Evolutionary conservation across 495 filamentous ascomycete species (phyloP).

Genomic region (Podospora australis): DNA sequence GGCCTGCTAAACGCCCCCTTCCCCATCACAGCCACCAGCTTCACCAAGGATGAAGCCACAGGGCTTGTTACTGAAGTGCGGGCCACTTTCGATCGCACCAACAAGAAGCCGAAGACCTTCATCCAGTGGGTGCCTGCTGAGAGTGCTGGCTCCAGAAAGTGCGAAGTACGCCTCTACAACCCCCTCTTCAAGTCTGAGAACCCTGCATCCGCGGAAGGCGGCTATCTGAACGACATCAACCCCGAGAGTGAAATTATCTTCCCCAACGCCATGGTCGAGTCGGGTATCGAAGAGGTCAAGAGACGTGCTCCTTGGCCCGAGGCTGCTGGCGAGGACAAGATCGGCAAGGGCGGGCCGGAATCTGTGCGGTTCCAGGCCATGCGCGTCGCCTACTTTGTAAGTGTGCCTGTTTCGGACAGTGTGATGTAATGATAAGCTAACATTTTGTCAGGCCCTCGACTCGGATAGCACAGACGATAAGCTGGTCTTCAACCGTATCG

Average conservation of each 20-base stretch:
- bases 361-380: constrained; percentile 88
- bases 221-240: constrained; percentile 80
- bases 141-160: constrained; percentile 57
- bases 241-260: constrained; percentile 75
- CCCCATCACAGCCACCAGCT: constrained; percentile 73
- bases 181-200: constrained; percentile 81
- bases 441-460: constrained; percentile 55
- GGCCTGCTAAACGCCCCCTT: constrained; percentile 78
- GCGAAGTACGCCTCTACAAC: constrained; percentile 77
- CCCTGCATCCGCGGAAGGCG: constrained; percentile 62
- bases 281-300: constrained; percentile 73
- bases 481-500: constrained; percentile 85
- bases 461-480: constrained; percentile 68
- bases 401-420: constrained; percentile 3
- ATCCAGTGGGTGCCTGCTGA: constrained; percentile 83
- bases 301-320: constrained; percentile 76
- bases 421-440: constrained; percentile 12
- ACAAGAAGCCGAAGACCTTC: constrained; percentile 78
- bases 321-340: constrained; percentile 56
- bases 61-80: constrained; percentile 65
- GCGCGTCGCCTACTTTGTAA: constrained; percentile 78
- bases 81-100: constrained; percentile 59
- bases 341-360: constrained; percentile 55
- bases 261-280: constrained; percentile 73
- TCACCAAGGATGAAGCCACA: constrained; percentile 60